phyloP scores from a whole-genome alignment of 352 stramenopile species.

The Globisporangium recalcitrans region DNA sequence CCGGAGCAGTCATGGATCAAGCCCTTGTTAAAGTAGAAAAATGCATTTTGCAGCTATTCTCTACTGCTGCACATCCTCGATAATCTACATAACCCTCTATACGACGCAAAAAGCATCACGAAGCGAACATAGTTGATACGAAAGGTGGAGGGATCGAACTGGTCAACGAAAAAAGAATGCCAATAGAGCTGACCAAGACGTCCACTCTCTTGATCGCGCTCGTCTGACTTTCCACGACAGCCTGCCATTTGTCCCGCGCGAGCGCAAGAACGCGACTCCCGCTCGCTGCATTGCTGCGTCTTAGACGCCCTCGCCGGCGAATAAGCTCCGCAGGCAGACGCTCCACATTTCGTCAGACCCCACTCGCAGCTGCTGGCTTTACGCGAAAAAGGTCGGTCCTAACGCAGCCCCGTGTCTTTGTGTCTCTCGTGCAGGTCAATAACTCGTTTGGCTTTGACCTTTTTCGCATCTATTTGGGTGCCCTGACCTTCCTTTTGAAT shows the following conservation, averaged over 20 bases:
- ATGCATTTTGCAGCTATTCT: too few relatives aligned
- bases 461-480: background rate
- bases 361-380: too few relatives aligned
- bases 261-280: background rate
- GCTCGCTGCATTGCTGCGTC: background rate
- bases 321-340: background rate
- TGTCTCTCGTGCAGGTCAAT: background rate
- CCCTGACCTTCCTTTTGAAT: background rate
- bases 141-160: background rate
- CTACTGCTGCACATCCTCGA: too few relatives aligned
- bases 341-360: too few relatives aligned
- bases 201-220: slow-evolving; percentile 5
- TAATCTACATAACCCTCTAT: background rate
- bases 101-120: background rate
- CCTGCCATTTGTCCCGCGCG: background rate
- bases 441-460: background rate
- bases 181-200: background rate
- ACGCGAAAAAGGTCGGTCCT: background rate
- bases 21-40: background rate
- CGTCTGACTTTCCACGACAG: slow-evolving; percentile 2
- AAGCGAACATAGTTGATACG: background rate
- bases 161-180: background rate
- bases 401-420: background rate
- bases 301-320: background rate
- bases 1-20: background rate